A percentile compares a stretch with the other conserved stretches of the same genome.
Evolutionary conservation across 2,329 filamentous ascomycete genomes (phyloP).

Genomic region (Decorospora gaudefroyi): DNA sequence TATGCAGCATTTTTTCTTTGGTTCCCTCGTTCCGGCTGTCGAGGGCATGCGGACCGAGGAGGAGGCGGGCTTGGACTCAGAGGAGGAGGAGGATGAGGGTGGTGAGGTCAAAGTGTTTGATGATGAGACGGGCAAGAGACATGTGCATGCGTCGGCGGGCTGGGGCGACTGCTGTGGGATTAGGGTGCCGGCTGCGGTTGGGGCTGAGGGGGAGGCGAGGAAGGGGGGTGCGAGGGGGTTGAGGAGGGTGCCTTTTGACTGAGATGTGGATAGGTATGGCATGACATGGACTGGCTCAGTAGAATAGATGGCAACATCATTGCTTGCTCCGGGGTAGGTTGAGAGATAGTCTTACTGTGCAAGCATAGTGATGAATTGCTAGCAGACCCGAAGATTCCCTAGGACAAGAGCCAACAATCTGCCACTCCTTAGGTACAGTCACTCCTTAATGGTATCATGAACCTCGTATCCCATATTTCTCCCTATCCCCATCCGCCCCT

Average conservation of each 20-base stretch:
- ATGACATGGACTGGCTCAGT: no score
- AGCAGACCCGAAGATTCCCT: no score
- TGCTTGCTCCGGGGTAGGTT: no score
- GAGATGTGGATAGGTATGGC: no score
- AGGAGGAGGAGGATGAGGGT: conserved; percentile 51
- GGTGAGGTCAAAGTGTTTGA: conserved; percentile 61
- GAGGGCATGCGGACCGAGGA: conserved; percentile 75
- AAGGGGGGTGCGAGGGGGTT: conserved; percentile 68
- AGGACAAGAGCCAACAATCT: no score
- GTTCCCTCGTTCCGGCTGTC: conserved; percentile 76
- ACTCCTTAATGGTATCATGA: no score
- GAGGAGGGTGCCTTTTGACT: conserved; percentile 83
- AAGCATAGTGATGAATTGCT: no score
- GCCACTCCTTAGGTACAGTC: no score
- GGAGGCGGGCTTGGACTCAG: conserved; percentile 53
- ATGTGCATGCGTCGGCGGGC: conserved; percentile 67
- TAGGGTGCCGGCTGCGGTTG: conserved; percentile 91
- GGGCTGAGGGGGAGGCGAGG: conserved; percentile 84
- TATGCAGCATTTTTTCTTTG: conserved; percentile 98
- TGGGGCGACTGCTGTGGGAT: conserved; percentile 99
- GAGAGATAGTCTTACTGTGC: no score
- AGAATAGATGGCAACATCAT: no score
- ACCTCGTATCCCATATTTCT: no score
- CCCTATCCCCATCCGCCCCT: not conserved
- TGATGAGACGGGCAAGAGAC: conserved; percentile 67